Evolutionary conservation across 116 monocot genomes (phyloP), one percentile per base, ranked within the genome.

Genomic region (Thalassia testudinum): DNA sequence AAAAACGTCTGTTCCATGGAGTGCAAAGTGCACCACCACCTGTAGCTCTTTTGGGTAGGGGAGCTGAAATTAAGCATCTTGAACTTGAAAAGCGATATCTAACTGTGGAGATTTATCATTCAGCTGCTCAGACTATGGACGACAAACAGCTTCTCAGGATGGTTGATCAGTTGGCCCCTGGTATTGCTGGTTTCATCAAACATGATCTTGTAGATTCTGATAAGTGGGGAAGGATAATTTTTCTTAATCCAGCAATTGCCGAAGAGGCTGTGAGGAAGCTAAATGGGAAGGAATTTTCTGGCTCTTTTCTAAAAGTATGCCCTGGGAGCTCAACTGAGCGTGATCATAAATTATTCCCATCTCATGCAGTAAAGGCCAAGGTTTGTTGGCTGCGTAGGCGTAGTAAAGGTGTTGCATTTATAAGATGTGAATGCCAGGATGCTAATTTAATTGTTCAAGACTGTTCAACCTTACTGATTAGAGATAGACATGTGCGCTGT

Each of bases 31-130:
- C 26, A 59, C 73, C 63, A 47, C 57, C 83, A 0, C 44, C 77
- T 47, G 4, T 69, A 55, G 99, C 86, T 34, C 58, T 99, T 26
- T 78, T 90, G 59, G 99, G 99, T 16, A 68, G 86, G 17, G 99
- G 99, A 75, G 99, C 75, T 64, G 77, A 77, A 67, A 90, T 99
- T 61, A 89, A 78, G 68, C 86, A 99, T 77, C 77, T 90, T 25
- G 99, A 99, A 64, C 82, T 90, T 37, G 69, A 70, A 1, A 83
- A 74, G 17, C 68, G 75, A 43, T 78, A 56, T 63, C 62, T 99
- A 30, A 66, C 85, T 21, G 75, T 82, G 14, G 86, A 90, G 56
- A 63, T 99, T 49, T 75, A 49, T 24, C 86, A 86, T 80, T 71
- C 62, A 52, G 51, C 62, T 65, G 77, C 74, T 58, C 25, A 53